Evolutionary conservation across 495 filamentous ascomycete species (phyloP), one percentile per base, ranked within the genome.

Genomic region (Talaromyces ruber): DNA sequence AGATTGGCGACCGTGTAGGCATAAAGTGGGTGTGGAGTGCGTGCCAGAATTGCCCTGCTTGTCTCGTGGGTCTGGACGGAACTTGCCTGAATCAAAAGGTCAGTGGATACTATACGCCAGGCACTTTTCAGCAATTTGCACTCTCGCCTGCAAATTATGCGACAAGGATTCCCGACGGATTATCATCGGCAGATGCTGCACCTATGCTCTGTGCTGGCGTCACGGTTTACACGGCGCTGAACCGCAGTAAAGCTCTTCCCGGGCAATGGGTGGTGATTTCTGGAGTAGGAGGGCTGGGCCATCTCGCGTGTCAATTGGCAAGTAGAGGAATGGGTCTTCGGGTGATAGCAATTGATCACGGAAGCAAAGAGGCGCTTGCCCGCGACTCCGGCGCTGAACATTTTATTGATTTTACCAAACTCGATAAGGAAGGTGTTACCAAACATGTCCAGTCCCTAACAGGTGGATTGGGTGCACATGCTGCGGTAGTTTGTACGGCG

Each of bases 111-210:
- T 81, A 81, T 63, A 75, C 76, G 28, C 86, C 86, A 0, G 87
- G 87, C 32, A 91, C 86, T 25, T 90, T 91, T 71, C 86, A 88
- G 69, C 84, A 89, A 70, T 91, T 82, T 61, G 79, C 78, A 0
- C 74, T 86, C 26, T 86, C 81, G 81, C 75, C 75, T 21, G 84
- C 81, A 21, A 66, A 76, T 3, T 85, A 77, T 61, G 66, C 86
- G 29, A 84, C 77, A 74, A 67, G 66, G n/a, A 79, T 87, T 59
- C 84, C 85, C 0, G 76, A 83, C 1, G 66, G 59, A 0, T 64
- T 88, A 2, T 65, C 54, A 22, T 76, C 72, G 56, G 82, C 76
- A 37, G 68, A 77, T 52, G 78, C 83, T 0, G 81, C 74, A 9
- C 82, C 82, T 0, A 60, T 86, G 47, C 80, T 82, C 76, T 86